Evolutionary conservation across 495 filamentous ascomycete genomes (phyloP), one percentile per base, ranked within the genome.

Genomic region (Penicillium nucicola): DNA sequence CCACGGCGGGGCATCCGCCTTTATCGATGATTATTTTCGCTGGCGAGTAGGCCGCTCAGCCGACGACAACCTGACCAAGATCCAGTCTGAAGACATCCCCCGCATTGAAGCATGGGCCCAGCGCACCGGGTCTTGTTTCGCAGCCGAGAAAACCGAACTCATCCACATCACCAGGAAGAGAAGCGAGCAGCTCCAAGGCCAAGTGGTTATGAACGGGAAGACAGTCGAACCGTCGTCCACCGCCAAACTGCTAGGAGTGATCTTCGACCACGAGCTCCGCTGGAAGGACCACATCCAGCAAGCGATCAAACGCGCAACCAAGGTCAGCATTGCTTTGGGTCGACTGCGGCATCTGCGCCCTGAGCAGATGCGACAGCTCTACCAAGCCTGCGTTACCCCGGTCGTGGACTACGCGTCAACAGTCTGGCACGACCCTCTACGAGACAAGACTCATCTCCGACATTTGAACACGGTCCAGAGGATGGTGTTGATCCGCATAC

Each of bases 121-220:
- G 11, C 14, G 25, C 11, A 61, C 55, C 1, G 52, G 61, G 1
- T 56, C 52, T 13, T 48, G 35, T 7, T 33, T 68, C 33, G 34
- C 50, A 22, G 48, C 50, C 0, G 57, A 68, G 42, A 68, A 68
- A 42, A 63, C 55, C 12, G 55, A 61, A 19, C 50, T 68, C 0
- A 65, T 68, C 37, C 50, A 68, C 42, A 8, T 68, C 8, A 63
- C 50, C 5, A 57, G 56, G 22, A 41, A 39, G n/a, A 55, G 13
- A 23, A 14, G 19, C 2, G 42, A 59, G 12, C 52, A 9, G 17
- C n/a, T n/a, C n/a, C n/a, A 5, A 8, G 23, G 23, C 5, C 3
- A 7, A 7, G 5, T 28, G 7, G 43, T 61, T 7, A 42, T 61
- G 32, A 44, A 64, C 60, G 20, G 52, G 56, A 0, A 56, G 14